These are phyloP conservation scores for Boletus sensibilis DNA, from an alignment of 768 basidiomycete species.

Conservation along the genomic window DNA sequence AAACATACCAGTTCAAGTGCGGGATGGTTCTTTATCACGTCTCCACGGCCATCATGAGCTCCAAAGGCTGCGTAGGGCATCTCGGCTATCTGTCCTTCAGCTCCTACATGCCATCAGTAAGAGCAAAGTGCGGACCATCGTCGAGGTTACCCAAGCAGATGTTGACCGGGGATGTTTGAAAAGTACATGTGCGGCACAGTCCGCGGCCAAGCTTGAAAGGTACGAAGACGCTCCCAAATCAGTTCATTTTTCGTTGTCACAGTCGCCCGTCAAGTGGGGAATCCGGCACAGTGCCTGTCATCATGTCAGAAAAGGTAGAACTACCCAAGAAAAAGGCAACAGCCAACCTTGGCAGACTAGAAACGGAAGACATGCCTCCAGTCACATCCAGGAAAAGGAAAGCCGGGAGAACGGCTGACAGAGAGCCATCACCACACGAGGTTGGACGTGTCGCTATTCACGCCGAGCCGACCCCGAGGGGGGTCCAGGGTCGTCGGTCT, in stretches of 20 bases:
- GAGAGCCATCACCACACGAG: slow-evolving; percentile 14
- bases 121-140: neutral
- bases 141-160: neutral
- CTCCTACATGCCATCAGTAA: neutral
- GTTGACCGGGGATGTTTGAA: neutral
- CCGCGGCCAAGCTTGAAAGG: slow-evolving; percentile 15
- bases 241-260: slow-evolving; percentile 17
- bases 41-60: neutral
- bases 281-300: slow-evolving; percentile 6
- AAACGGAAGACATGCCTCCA: slow-evolving; percentile 16
- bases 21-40: neutral
- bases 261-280: slow-evolving; percentile 11
- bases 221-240: slow-evolving; percentile 29
- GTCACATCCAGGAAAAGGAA: slow-evolving; percentile 30
- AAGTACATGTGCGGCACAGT: slow-evolving; percentile 18
- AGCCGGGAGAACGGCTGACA: slow-evolving; percentile 15
- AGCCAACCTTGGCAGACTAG: slow-evolving; percentile 12
- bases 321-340: slow-evolving; percentile 24
- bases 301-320: slow-evolving; percentile 30
- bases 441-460: slow-evolving; percentile 9
- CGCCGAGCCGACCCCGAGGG: slow-evolving; percentile 17
- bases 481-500: slow-evolving; percentile 27
- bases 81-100: neutral
- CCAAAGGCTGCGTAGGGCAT: neutral
- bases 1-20: neutral